phyloP scores from a whole-genome alignment of 176 grass and related monocot species.

The Bolboschoenus planiculmis region DNA sequence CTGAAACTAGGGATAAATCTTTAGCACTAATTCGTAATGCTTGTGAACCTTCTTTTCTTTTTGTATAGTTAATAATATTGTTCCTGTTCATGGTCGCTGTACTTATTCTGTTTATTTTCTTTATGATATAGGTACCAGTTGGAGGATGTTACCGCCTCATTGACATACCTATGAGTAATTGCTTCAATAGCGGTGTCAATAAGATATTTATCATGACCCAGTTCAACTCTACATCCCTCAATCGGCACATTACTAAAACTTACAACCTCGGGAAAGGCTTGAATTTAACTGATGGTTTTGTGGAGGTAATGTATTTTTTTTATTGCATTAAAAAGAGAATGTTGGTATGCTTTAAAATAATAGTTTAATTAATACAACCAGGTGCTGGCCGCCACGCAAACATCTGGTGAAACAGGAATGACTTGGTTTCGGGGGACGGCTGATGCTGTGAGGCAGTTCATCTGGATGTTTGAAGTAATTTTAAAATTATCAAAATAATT shows the following conservation, averaged over 20 bases:
- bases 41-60: slow-evolving; percentile 22
- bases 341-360: not conserved
- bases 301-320: slow-evolving; percentile 45
- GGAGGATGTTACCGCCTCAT: slow-evolving; percentile 75
- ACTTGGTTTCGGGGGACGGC: slow-evolving; percentile 63
- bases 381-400: slow-evolving; percentile 75
- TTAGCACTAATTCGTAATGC: not conserved
- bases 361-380: slow-evolving; percentile 15
- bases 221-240: slow-evolving; percentile 62
- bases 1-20: too few species aligned
- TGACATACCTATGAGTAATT: slow-evolving; percentile 74
- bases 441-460: slow-evolving; percentile 66
- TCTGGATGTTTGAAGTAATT: slow-evolving; percentile 66
- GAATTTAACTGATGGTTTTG: slow-evolving; percentile 61
- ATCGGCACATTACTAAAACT: slow-evolving; percentile 56
- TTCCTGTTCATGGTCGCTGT: not conserved
- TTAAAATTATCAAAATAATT: too few species aligned
- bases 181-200: slow-evolving; percentile 69
- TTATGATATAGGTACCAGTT: slow-evolving; percentile 46
- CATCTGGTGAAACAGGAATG: slow-evolving; percentile 54
- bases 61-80: not conserved
- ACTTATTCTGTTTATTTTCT: slow-evolving; percentile 23
- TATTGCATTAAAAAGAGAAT: not conserved
- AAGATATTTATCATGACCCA: slow-evolving; percentile 82
- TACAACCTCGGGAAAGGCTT: slow-evolving; percentile 53